A percentile compares a stretch with the other conserved stretches of the same genome.
Evolutionary conservation across 305 asterid genomes (phyloP).

Genomic region (Fraxinus xanthoxyloides): DNA sequence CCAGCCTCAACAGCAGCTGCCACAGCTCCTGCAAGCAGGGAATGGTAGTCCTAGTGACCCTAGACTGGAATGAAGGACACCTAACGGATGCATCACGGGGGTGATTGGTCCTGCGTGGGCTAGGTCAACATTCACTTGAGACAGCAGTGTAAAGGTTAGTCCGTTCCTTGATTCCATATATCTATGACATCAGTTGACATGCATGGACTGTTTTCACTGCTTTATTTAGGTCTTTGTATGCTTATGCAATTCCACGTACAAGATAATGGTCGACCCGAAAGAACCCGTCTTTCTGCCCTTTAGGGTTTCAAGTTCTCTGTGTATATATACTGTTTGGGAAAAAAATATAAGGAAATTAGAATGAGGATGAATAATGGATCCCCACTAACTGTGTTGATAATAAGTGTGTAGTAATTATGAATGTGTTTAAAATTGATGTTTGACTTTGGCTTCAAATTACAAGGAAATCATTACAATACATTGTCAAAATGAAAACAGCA

Average conservation of each 20-base stretch:
- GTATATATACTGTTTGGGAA: background rate
- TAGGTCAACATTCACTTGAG: constrained; percentile 36
- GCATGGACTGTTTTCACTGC: constrained; percentile 6
- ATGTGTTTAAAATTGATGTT: background rate
- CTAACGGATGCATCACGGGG: constrained; percentile 25
- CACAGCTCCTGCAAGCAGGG: constrained; percentile 52
- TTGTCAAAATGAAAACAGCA: background rate
- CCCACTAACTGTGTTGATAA: background rate
- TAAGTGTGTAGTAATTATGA: background rate
- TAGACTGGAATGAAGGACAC: constrained; percentile 50
- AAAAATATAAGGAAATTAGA: background rate
- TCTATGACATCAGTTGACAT: constrained; percentile 9
- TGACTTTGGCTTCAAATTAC: background rate
- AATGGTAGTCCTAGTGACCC: constrained; percentile 49
- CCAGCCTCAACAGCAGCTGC: constrained; percentile 43
- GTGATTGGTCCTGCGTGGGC: constrained; percentile 35
- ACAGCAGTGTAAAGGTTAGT: constrained; percentile 50
- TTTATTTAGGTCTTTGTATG: constrained; percentile 9
- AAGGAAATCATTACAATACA: background rate
- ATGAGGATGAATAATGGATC: background rate
- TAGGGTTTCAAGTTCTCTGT: background rate
- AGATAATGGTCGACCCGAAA: background rate
- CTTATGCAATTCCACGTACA: constrained; percentile 10
- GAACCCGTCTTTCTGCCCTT: background rate
- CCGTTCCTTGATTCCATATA: constrained; percentile 8